Evolutionary conservation across 129 eudicot species (phyloP).

Genomic region (Flaveria trinervia): DNA sequence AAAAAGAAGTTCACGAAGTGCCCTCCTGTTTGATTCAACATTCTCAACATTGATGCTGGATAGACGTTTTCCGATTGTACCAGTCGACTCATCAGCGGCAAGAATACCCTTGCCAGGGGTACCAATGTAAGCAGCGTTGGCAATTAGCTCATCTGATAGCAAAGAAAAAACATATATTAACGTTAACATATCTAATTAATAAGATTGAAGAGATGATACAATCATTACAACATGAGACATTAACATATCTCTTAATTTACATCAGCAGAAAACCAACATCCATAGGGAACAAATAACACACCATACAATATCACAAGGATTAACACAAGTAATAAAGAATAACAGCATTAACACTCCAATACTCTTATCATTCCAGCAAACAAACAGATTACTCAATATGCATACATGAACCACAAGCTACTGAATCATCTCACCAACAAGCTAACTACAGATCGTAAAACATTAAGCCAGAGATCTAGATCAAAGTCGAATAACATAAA

Average conservation of each 20-base stretch:
- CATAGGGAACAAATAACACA: background rate
- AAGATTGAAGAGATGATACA: background rate
- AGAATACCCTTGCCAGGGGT: constrained; percentile 24
- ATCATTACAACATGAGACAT: background rate
- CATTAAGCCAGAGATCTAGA: background rate
- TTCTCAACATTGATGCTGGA: constrained; percentile 18
- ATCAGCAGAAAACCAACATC: background rate
- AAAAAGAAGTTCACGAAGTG: constrained; percentile 25
- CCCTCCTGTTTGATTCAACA: constrained; percentile 5
- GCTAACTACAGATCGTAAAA: background rate
- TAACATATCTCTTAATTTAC: background rate
- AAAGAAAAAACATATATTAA: background rate
- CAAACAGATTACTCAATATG: background rate
- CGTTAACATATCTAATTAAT: background rate
- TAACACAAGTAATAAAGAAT: background rate
- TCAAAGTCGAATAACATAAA: background rate
- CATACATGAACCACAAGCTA: background rate
- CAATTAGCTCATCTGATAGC: constrained; percentile 14
- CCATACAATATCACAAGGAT: background rate
- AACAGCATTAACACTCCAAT: background rate
- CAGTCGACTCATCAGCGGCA: constrained; percentile 21
- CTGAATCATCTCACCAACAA: too few relatives aligned
- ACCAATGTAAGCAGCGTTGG: constrained; percentile 20
- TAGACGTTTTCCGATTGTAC: constrained; percentile 18
- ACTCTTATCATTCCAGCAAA: background rate